Conservation (phyloP, 768 basidiomycete species). For the Rhizopogon salebrosus region DNA sequence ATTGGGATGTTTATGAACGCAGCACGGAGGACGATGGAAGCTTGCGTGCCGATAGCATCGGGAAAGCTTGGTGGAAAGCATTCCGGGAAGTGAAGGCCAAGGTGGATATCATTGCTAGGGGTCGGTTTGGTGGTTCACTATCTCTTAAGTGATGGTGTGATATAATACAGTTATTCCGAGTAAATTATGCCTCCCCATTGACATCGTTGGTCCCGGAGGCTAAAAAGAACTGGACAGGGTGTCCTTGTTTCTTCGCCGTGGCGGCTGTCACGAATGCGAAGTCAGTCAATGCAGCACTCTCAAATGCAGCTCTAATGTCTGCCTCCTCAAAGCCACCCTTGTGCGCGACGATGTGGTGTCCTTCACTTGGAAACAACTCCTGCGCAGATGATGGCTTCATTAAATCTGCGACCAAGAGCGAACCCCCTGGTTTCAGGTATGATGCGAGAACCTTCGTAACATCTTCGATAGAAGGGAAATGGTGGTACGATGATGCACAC, state of each 20-base stretch:
- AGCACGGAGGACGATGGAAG: slow-evolving; percentile 29
- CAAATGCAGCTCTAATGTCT: slow-evolving; percentile 46
- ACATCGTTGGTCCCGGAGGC: slow-evolving; percentile 43
- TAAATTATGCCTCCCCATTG: background rate
- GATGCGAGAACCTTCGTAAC: slow-evolving; percentile 48
- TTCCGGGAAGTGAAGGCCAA: slow-evolving; percentile 64
- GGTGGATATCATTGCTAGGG: slow-evolving; percentile 60
- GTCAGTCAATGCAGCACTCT: slow-evolving; percentile 44
- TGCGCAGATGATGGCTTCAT: slow-evolving; percentile 18
- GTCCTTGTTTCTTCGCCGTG: slow-evolving; percentile 26
- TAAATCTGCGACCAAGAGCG: slow-evolving; percentile 55
- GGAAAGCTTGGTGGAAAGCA: slow-evolving; percentile 76
- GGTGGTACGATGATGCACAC: slow-evolving; percentile 65
- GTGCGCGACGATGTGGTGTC: slow-evolving; percentile 50
- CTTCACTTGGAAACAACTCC: slow-evolving; percentile 25
- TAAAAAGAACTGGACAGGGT: slow-evolving; percentile 45
- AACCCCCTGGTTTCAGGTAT: slow-evolving; percentile 59
- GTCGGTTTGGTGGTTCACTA: slow-evolving; percentile 69
- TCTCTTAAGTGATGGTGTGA: slow-evolving; percentile 44
- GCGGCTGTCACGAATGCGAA: slow-evolving; percentile 35
- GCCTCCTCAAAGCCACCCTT: slow-evolving; percentile 45
- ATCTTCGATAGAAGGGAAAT: slow-evolving; percentile 44
- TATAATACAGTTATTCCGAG: background rate
- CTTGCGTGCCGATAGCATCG: slow-evolving; percentile 38
- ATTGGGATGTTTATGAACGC: slow-evolving; percentile 56